These are phyloP conservation scores for Pascua sp. DNA, from an alignment of 1,284 basidiomycete genomes.

Conservation along the genomic window DNA sequence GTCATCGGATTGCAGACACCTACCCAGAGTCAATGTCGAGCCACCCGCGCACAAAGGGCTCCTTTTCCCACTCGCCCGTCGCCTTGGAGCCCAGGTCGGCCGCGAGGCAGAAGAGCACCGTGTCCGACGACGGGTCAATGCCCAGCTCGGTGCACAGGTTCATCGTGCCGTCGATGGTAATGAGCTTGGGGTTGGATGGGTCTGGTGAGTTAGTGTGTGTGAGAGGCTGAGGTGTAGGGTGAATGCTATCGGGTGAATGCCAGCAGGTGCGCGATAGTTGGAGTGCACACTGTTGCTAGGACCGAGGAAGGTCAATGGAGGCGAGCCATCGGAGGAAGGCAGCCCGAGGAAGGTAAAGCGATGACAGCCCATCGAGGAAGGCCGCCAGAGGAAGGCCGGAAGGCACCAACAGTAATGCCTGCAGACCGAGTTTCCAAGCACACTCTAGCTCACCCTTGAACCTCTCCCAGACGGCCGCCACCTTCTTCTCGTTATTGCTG, in stretches of 20 bases:
- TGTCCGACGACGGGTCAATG: conserved; percentile 46
- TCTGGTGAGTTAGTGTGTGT: conserved; percentile 19
- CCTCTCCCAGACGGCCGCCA: conserved; percentile 48
- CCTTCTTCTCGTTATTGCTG: conserved; percentile 37
- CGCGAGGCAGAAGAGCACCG: conserved; percentile 50
- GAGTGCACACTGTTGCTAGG: no score
- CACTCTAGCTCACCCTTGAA: conserved; percentile 40
- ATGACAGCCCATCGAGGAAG: no score
- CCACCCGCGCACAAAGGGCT: conserved; percentile 80
- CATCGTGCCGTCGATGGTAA: conserved; percentile 50
- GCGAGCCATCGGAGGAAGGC: no score
- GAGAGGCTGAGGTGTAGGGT: no score
- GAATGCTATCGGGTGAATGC: not conserved
- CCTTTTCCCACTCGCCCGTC: conserved; percentile 70
- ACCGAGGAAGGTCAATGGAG: no score
- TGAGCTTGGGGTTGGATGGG: conserved; percentile 38
- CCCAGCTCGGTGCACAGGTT: conserved; percentile 44
- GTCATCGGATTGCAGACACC: conserved; percentile 8
- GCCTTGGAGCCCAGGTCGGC: conserved; percentile 47
- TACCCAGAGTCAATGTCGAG: conserved; percentile 51
- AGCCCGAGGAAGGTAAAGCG: no score
- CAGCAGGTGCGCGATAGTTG: no score
- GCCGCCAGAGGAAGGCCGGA: no score
- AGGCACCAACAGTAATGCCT: no score
- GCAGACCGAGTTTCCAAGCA: not conserved